Evolutionary conservation across 2,329 filamentous ascomycete species (phyloP).

Genomic region (Fusarium praegraminearum): DNA sequence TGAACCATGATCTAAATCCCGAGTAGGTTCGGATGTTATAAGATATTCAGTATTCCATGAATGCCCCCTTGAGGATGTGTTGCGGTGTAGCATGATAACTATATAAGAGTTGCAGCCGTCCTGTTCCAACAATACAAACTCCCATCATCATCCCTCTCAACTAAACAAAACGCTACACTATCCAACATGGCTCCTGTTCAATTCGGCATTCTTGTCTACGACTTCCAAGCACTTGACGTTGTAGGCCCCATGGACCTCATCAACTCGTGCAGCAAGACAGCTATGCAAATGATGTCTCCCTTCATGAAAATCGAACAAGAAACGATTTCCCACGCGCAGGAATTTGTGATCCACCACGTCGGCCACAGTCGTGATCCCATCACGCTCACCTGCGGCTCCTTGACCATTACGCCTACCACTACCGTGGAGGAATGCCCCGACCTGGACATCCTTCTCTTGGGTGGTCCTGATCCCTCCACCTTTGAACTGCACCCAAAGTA

Average conservation of each 20-base stretch:
- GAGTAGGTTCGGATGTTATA: constrained; percentile 17
- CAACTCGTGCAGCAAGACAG: constrained; percentile 41
- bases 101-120: background rate
- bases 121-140: background rate
- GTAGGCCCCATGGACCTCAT: constrained; percentile 51
- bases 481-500: constrained; percentile 50
- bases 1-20: background rate
- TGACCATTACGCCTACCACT: constrained; percentile 47
- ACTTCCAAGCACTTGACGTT: constrained; percentile 53
- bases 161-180: too few relatives aligned
- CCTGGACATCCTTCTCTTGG: constrained; percentile 54
- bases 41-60: background rate
- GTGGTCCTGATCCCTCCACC: constrained; percentile 47
- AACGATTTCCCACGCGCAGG: constrained; percentile 41
- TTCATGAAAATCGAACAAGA: constrained; percentile 38
- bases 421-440: constrained; percentile 53
- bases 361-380: constrained; percentile 50
- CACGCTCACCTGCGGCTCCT: constrained; percentile 3
- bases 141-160: background rate
- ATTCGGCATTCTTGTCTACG: constrained; percentile 42
- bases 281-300: constrained; percentile 20
- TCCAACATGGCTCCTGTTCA: constrained; percentile 27
- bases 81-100: background rate
- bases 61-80: accelerated
- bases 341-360: constrained; percentile 53